Conservation (phyloP, 2,329 filamentous ascomycete species). For the Fusarium stilboides region DNA sequence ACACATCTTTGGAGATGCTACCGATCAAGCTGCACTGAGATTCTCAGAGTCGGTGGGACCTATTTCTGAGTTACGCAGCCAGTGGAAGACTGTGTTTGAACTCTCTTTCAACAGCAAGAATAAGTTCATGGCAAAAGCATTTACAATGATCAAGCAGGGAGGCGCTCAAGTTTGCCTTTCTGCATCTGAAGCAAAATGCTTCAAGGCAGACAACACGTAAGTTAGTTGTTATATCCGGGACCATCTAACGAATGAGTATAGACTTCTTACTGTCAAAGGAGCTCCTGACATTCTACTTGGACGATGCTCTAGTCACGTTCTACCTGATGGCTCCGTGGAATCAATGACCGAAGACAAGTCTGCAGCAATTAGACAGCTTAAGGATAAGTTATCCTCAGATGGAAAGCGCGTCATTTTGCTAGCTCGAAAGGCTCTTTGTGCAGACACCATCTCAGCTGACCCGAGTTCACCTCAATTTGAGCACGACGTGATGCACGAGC, state of each 20-base stretch:
- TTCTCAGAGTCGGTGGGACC: constrained; percentile 70
- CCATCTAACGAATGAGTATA: constrained; percentile 45
- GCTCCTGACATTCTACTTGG: constrained; percentile 80
- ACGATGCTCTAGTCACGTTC: constrained; percentile 49
- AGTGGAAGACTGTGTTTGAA: constrained; percentile 77
- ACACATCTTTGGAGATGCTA: constrained; percentile 81
- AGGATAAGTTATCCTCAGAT: too few relatives aligned
- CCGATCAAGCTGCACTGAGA: constrained; percentile 81
- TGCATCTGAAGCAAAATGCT: constrained; percentile 1
- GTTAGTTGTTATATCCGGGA: too few relatives aligned
- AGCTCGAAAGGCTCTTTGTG: too few relatives aligned
- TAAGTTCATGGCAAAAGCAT: constrained; percentile 77
- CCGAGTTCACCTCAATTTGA: constrained; percentile 75
- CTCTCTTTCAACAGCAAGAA: constrained; percentile 86
- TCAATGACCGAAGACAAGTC: too few relatives aligned
- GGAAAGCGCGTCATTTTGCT: too few relatives aligned
- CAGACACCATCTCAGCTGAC: constrained; percentile 49
- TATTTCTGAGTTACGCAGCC: constrained; percentile 71
- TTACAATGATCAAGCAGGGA: constrained; percentile 49
- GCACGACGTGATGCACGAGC: constrained; percentile 56
- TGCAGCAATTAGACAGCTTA: too few relatives aligned
- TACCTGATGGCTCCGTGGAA: too few relatives aligned
- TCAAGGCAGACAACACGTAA: constrained; percentile 25
- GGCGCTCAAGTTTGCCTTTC: constrained; percentile 64
- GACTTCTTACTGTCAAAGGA: constrained; percentile 80